Evolutionary conservation across 345 rosid genomes (phyloP).

Genomic region (Draba incana): DNA sequence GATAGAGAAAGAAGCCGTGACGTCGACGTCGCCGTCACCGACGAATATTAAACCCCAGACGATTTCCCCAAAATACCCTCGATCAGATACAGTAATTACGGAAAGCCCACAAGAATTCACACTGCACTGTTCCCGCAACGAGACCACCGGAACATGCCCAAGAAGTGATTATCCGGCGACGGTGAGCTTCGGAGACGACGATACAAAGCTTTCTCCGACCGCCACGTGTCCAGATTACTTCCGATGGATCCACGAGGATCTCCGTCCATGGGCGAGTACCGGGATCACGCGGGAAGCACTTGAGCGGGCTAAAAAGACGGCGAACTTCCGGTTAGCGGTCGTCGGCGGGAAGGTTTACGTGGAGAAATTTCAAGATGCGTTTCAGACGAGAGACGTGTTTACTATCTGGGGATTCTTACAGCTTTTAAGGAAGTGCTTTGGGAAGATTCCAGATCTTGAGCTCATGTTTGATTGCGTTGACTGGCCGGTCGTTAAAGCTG

Average conservation of each 20-base stretch:
- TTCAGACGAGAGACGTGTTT: constrained; percentile 80
- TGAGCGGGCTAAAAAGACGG: constrained; percentile 55
- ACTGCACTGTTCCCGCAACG: constrained; percentile 31
- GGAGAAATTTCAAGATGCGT: constrained; percentile 51
- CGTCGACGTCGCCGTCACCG: constrained; percentile 1
- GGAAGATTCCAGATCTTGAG: constrained; percentile 77
- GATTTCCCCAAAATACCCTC: constrained; percentile 38
- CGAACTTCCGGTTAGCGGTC: constrained; percentile 64
- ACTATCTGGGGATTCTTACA: constrained; percentile 89
- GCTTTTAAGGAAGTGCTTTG: constrained; percentile 73
- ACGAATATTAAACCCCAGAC: background rate
- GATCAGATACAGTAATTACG: constrained; percentile 10
- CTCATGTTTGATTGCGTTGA: constrained; percentile 87
- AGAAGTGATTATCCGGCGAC: constrained; percentile 43
- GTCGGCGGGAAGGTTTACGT: constrained; percentile 61
- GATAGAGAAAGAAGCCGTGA: constrained; percentile 22
- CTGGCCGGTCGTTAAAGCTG: constrained; percentile 56
- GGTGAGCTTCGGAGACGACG: constrained; percentile 36
- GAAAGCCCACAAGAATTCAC: constrained; percentile 35
- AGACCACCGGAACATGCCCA: constrained; percentile 43
- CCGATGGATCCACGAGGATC: constrained; percentile 76
- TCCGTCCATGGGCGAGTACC: constrained; percentile 56
- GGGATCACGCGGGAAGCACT: constrained; percentile 71
- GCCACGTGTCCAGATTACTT: constrained; percentile 66
- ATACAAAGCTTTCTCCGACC: constrained; percentile 14